Evolutionary conservation across 2,329 filamentous ascomycete genomes (phyloP), one percentile per base, ranked within the genome.

Genomic region (Colletotrichum sp.): DNA sequence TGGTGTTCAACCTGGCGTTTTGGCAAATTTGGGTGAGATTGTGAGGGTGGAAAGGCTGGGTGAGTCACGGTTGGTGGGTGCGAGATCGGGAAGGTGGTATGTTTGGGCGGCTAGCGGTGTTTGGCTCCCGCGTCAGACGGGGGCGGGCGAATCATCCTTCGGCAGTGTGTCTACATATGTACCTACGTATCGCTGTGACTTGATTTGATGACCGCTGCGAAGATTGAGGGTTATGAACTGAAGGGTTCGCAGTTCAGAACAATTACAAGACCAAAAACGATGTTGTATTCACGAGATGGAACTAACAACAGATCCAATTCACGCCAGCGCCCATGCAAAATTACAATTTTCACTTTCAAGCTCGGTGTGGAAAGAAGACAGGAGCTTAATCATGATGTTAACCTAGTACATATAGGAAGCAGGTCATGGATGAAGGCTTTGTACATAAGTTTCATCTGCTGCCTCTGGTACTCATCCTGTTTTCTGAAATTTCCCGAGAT

Each of bases 141-240:
- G n/a, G 43, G 43, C 43, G 43, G 4, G 43, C 43, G 43, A 52
- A 52, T 52, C 43, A 52, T 52, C 7, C n/a, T 21, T 21, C n/a
- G 4, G 43, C 43, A 0, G 43, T 13, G 43, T 52, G 43, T 52
- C n/a, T 52, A 5, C 16, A 18, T 39, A 52, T 52, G 43, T 52
- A n/a, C n/a, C n/a, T n/a, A 52, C 43, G 43, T 52, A 52, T 52
- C 43, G 43, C 43, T 21, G 43, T 7, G 43, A 52, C 12, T 4
- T 52, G n/a, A 52, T 21, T 24, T 24, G 43, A 52, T 24, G 43
- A 52, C 43, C 0, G n/a, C 6, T 52, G n/a, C n/a, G 4, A 52
- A 3, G 2, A 1, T 21, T 0, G 1, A 2, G 43, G 0, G 16
- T n/a, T 48, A 1, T n/a, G 39, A 9, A 48, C 12, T 48, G 5